Percentiles rank a stretch among this genome's conserved stretches.
Evolutionary conservation across 2,329 filamentous ascomycete genomes (phyloP).

Genomic region (Metarhizium robertsii): DNA sequence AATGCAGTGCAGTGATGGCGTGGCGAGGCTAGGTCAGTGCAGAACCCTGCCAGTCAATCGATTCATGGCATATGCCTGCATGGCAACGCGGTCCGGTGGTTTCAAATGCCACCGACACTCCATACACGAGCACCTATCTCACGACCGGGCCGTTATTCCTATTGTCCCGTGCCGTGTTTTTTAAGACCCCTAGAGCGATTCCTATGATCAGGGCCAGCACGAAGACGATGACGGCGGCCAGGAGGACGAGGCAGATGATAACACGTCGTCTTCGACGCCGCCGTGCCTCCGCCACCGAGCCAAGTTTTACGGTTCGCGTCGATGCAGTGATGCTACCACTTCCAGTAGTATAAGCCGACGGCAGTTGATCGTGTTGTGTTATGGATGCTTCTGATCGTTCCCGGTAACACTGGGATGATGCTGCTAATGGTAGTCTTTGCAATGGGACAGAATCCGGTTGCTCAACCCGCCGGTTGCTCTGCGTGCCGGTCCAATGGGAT

Average conservation of each 20-base stretch:
- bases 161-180: background rate
- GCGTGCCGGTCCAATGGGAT: background rate
- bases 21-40: background rate
- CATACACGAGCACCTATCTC: background rate
- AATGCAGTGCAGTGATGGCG: background rate
- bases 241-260: conserved; percentile 13
- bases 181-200: background rate
- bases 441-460: background rate
- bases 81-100: background rate
- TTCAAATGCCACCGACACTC: background rate
- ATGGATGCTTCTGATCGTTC: background rate
- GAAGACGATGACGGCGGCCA: conserved; percentile 4
- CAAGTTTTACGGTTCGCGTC: conserved; percentile 11
- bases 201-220: background rate
- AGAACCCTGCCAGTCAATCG: background rate
- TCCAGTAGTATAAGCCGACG: conserved; percentile 5
- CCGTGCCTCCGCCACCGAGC: conserved; percentile 14
- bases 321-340: background rate
- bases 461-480: background rate
- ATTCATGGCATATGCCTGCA: background rate
- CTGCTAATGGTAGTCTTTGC: background rate
- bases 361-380: conserved; percentile 2
- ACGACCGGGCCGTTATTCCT: background rate
- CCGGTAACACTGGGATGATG: no score
- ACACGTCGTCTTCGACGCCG: conserved; percentile 12